Conservation (phyloP, 2,329 filamentous ascomycete genomes). For the Trichoderma endophyticum region DNA sequence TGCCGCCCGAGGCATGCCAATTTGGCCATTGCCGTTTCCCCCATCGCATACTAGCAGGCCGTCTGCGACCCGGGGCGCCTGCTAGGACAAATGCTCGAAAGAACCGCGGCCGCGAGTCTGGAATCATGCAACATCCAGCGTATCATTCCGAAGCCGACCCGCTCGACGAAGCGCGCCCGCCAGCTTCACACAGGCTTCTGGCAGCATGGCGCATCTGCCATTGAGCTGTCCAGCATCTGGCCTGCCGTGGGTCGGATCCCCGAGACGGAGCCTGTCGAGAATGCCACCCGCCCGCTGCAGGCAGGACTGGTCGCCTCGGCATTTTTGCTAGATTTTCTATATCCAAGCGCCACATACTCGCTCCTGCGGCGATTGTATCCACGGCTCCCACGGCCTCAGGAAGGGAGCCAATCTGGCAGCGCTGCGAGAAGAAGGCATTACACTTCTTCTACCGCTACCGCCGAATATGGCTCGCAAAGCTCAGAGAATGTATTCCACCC, state of each 20-base stretch:
- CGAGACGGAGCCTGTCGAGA: conserved; percentile 20
- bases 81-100: conserved; percentile 51
- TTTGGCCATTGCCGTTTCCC: background rate
- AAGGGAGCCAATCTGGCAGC: conserved; percentile 18
- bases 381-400: conserved; percentile 26
- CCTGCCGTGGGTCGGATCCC: conserved; percentile 27
- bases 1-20: conserved; percentile 16
- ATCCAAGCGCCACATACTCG: conserved; percentile 45
- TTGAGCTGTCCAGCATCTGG: conserved; percentile 47
- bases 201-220: conserved; percentile 51
- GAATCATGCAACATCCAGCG: conserved; percentile 55
- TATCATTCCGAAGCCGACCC: conserved; percentile 42
- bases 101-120: conserved; percentile 53
- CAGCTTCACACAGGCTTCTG: conserved; percentile 51
- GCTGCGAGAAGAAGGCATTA: conserved; percentile 28
- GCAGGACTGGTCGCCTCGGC: conserved; percentile 42
- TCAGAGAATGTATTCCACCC: background rate
- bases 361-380: conserved; percentile 41
- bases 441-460: conserved; percentile 25
- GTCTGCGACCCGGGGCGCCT: conserved; percentile 7
- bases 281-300: conserved; percentile 25
- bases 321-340: conserved; percentile 56
- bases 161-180: conserved; percentile 39
- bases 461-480: conserved; percentile 8
- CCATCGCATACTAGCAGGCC: conserved; percentile 3